phyloP scores from a whole-genome alignment of 2,329 filamentous ascomycete species.

The Talaromyces funiculosus region DNA sequence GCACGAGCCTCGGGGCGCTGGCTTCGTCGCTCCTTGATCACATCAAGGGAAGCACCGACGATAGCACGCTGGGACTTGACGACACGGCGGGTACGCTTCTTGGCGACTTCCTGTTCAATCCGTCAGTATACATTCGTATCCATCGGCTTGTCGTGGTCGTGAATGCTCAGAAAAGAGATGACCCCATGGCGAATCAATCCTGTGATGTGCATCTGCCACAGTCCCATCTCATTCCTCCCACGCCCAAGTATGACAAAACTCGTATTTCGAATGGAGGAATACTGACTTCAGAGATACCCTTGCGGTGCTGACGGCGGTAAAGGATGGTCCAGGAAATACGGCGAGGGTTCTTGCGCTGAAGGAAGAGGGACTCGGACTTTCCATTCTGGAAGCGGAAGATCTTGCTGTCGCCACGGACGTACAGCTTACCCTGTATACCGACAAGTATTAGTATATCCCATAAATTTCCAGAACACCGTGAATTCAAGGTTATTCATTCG shows the following conservation, averaged over 20 bases:
- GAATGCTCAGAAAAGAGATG: not conserved
- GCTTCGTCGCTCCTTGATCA: slow-evolving; percentile 97
- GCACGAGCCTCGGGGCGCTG: slow-evolving; percentile 93
- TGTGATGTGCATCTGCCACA: not conserved
- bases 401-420: slow-evolving; percentile 99
- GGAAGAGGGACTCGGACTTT: slow-evolving; percentile 99
- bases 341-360: slow-evolving; percentile 99
- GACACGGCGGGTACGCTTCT: slow-evolving; percentile 97
- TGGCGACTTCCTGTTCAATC: slow-evolving; percentile 79
- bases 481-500: not conserved
- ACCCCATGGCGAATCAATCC: not conserved
- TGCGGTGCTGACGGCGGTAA: slow-evolving; percentile 98
- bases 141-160: slow-evolving; percentile 1
- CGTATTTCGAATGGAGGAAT: slow-evolving; percentile 12
- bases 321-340: slow-evolving; percentile 98
- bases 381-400: slow-evolving; percentile 99
- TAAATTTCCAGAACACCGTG: not conserved
- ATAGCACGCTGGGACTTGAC: slow-evolving; percentile 99
- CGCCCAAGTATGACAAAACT: not conserved
- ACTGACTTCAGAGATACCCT: slow-evolving; percentile 99
- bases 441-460: slow-evolving; percentile 15
- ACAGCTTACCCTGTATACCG: slow-evolving; percentile 85
- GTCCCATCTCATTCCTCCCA: not conserved
- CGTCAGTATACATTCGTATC: slow-evolving; percentile 1
- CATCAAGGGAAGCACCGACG: slow-evolving; percentile 97